phyloP scores from a whole-genome alignment of 164 flowering plant species.

The Chloranthus sessilifolius region DNA sequence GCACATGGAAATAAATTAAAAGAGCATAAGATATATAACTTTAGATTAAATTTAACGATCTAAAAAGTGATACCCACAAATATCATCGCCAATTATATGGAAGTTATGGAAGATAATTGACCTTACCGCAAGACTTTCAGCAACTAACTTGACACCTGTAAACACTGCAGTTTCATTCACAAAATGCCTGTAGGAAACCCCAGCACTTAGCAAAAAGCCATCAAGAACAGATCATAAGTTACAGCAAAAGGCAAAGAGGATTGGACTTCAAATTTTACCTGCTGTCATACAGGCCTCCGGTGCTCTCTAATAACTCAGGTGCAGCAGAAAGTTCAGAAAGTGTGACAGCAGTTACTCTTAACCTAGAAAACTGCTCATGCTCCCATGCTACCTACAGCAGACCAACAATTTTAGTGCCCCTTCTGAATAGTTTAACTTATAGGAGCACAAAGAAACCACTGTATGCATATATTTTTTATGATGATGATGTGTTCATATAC shows the following conservation, averaged over 20 bases:
- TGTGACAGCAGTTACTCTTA: conserved; percentile 86
- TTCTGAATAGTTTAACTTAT: conserved; percentile 1
- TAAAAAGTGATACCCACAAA: too few species aligned
- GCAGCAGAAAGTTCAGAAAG: conserved; percentile 79
- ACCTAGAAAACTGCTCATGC: conserved; percentile 97
- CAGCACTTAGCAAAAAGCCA: conserved; percentile 5
- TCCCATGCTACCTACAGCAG: conserved; percentile 97
- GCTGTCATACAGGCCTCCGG: conserved; percentile 77
- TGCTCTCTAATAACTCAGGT: conserved; percentile 66
- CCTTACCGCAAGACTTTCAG: conserved; percentile 94
- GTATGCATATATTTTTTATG: too few species aligned
- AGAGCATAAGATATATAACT: too few species aligned
- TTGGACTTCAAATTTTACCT: conserved; percentile 37
- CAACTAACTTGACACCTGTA: conserved; percentile 73
- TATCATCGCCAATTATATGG: neutral
- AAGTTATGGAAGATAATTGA: neutral
- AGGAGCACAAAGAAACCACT: too few species aligned
- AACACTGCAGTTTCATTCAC: conserved; percentile 56
- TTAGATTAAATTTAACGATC: too few species aligned
- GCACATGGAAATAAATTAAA: too few species aligned
- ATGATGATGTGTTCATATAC: too few species aligned
- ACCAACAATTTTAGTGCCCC: conserved; percentile 18
- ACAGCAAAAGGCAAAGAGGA: neutral
- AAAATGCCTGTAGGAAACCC: conserved; percentile 39
- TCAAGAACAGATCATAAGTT: neutral